Evolutionary conservation across 164 flowering plant genomes (phyloP), one percentile per base, ranked within the genome.

Genomic region (Liquidambar formosana): DNA sequence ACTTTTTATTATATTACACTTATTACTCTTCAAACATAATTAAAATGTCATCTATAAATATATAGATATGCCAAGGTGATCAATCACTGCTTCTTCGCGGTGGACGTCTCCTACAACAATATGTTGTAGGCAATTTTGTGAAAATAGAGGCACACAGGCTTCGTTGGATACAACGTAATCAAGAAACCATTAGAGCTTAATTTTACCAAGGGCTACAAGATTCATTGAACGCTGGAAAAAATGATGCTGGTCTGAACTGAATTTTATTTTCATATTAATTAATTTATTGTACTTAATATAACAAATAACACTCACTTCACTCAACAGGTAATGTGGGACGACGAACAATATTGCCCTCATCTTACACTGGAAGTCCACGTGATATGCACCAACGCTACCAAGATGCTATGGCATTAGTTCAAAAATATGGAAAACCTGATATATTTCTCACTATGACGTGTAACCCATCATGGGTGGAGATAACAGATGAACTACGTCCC

Each of bases 101-200:
- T 33, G 48, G 18, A 2, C 28, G 49, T 19, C 28, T 66, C 12
- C 27, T 66, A 16, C 47, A 53, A 66, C 69, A 66, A 21, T 66
- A 66, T 6, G 48, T 66, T 16, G 69, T 66, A 8, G 51, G 53
- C 9, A 51, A 18, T 33, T 66, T 28, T 11, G 48, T 66, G 1
- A 66, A 66, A 45, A 28, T 66, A 27, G 47, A 66, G 21, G 27
- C 25, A 9, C 59, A 52, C 8, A 22, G 13, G n/a, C 67, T 64
- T 1, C 12, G 67, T 26, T 64, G 67, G 67, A 16, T 25, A 10
- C 4, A 18, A 1, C 0, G 27, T 16, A 48, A 64, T 27, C 57
- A 64, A 49, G 21, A 49, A 12, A 15, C 11, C 1, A 51, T 64
- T 15, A 19, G 56, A 26, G 21, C 22, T 10, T 16, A 64, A 25